Evolutionary conservation across 2,329 filamentous ascomycete species (phyloP).

Genomic region (Sporothrix euskadiensis): DNA sequence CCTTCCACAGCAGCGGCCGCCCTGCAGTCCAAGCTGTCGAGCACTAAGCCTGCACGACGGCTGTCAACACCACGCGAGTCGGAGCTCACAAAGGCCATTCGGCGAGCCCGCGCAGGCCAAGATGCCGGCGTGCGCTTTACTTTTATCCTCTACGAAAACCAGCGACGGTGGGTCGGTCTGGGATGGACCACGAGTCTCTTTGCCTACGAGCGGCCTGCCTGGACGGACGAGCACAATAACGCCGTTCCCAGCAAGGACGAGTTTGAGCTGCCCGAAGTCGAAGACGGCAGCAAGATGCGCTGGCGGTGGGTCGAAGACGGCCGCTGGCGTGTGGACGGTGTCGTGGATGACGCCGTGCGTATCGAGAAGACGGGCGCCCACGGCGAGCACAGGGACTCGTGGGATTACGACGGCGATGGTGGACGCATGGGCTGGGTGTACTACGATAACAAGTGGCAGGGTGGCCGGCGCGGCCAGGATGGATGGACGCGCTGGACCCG

Average conservation of each 20-base stretch:
- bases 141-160: conserved; percentile 95
- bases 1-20: conserved; percentile 32
- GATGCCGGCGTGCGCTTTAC: conserved; percentile 90
- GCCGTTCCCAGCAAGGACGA: conserved; percentile 71
- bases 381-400: conserved; percentile 44
- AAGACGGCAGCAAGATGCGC: conserved; percentile 57
- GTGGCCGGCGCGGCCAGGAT: conserved; percentile 78
- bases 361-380: conserved; percentile 31
- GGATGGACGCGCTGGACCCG: conserved; percentile 95
- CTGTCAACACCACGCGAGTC: conserved; percentile 46
- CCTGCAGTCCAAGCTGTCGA: conserved; percentile 34
- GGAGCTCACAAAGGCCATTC: conserved; percentile 50
- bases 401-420: conserved; percentile 59
- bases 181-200: conserved; percentile 94
- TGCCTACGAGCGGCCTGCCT: conserved; percentile 82
- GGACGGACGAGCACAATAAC: conserved; percentile 96
- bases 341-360: conserved; percentile 52
- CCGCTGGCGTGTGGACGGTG: conserved; percentile 83
- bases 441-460: conserved; percentile 98
- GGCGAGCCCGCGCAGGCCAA: conserved; percentile 43
- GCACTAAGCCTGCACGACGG: conserved; percentile 34
- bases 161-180: conserved; percentile 89
- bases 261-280: conserved; percentile 62
- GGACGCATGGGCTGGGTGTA: conserved; percentile 87
- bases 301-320: conserved; percentile 82